Evolutionary conservation across 768 basidiomycete genomes (phyloP).

Genomic region (Paxillus ammoniavirescens): DNA sequence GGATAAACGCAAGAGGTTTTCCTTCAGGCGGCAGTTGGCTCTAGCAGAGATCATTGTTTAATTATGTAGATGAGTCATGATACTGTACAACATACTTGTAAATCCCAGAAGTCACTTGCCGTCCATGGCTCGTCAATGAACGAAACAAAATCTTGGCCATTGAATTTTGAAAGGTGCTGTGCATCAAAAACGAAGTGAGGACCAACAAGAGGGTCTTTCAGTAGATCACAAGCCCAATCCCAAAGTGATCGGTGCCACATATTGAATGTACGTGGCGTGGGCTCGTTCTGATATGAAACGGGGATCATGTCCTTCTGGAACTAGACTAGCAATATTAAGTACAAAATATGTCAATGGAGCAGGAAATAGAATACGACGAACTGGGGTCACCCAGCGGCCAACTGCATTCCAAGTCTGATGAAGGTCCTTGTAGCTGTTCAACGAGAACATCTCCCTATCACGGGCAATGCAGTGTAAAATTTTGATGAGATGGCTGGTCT

Average conservation of each 20-base stretch:
- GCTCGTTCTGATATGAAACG: conserved; percentile 16
- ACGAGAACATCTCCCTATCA: conserved; percentile 16
- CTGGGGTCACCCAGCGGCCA: conserved; percentile 1
- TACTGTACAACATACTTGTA: conserved; percentile 34
- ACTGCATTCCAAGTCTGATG: conserved; percentile 15
- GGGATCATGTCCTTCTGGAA: conserved; percentile 13
- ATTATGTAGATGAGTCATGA: too few species aligned
- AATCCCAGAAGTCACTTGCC: conserved; percentile 34
- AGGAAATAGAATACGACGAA: too few species aligned
- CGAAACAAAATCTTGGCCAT: conserved; percentile 24
- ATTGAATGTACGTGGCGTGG: too few species aligned
- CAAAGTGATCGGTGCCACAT: conserved; percentile 13
- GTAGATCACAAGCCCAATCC: conserved; percentile 28
- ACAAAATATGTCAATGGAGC: too few species aligned
- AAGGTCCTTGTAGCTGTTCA: conserved; percentile 20
- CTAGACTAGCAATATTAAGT: conserved; percentile 1
- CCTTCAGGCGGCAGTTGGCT: conserved; percentile 12
- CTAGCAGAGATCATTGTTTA: too few species aligned
- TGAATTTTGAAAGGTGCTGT: conserved; percentile 24
- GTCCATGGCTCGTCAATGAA: conserved; percentile 40
- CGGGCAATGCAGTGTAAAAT: too few species aligned
- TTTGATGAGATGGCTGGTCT: conserved; percentile 19
- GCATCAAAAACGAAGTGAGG: conserved; percentile 34
- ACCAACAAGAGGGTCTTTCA: conserved; percentile 24
- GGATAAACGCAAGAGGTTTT: conserved; percentile 31